Percentiles rank a stretch among this genome's conserved stretches.
These are phyloP conservation scores for Pneumocystis canis DNA, from an alignment of 1,139 yeast species.

Conservation along the genomic window DNA sequence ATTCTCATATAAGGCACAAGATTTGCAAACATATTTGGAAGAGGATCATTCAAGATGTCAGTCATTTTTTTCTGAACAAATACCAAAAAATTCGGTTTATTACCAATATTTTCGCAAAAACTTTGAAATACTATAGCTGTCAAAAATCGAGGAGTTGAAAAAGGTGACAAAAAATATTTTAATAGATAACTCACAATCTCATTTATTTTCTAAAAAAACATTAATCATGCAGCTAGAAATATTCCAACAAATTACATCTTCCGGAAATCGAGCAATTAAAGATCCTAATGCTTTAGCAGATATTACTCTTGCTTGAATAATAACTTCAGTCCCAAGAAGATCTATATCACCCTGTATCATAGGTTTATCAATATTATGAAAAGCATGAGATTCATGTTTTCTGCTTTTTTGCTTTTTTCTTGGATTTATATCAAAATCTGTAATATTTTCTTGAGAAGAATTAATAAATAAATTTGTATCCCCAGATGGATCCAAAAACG, in stretches of 20 bases:
- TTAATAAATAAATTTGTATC: conserved; percentile 66
- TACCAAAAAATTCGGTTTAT: conserved; percentile 16
- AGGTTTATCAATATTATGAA: conserved; percentile 73
- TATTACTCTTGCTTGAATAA: conserved; percentile 60
- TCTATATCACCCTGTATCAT: conserved; percentile 84
- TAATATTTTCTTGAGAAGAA: conserved; percentile 13
- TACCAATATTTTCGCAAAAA: conserved; percentile 36
- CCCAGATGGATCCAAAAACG: conserved; percentile 24
- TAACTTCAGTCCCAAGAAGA: conserved; percentile 60
- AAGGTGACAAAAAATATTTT: conserved; percentile 39
- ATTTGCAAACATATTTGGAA: conserved; percentile 54
- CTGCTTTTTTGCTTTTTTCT: conserved; percentile 16
- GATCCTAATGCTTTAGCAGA: conserved; percentile 68
- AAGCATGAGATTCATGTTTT: conserved; percentile 15
- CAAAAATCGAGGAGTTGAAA: conserved; percentile 68
- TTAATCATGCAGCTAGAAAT: conserved; percentile 18
- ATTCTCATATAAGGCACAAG: conserved; percentile 74
- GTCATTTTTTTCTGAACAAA: conserved; percentile 28
- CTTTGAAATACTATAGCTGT: conserved; percentile 60
- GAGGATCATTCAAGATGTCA: conserved; percentile 33
- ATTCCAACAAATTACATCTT: conserved; percentile 11
- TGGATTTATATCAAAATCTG: conserved; percentile 12
- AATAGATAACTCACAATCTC: conserved; percentile 31
- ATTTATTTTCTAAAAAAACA: conserved; percentile 6
- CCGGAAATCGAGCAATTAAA: conserved; percentile 30